These are phyloP conservation scores for Colletotrichum tofieldiae DNA, from an alignment of 2,329 filamentous ascomycete genomes.

Conservation along the genomic window DNA sequence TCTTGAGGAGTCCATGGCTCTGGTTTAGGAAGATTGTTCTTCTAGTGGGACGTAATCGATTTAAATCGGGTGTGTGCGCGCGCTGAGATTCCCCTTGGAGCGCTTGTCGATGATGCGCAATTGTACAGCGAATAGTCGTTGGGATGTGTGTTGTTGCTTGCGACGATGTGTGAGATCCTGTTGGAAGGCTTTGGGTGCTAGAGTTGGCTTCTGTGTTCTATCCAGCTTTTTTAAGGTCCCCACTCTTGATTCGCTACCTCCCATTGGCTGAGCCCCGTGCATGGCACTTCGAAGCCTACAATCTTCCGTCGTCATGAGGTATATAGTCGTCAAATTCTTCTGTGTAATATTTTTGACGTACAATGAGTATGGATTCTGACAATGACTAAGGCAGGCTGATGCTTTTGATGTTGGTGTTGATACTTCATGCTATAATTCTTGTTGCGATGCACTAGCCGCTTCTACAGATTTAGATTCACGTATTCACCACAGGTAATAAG, in stretches of 20 bases:
- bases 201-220: background rate
- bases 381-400: too few relatives aligned
- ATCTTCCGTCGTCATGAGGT: background rate
- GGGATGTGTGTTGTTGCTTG: background rate
- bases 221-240: conserved; percentile 24
- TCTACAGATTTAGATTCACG: background rate
- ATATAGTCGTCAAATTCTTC: background rate
- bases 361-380: background rate
- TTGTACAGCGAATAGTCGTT: background rate
- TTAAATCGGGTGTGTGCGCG: background rate
- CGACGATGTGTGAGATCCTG: background rate
- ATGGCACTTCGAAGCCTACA: background rate
- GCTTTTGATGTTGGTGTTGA: too few relatives aligned
- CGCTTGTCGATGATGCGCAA: background rate
- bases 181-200: background rate
- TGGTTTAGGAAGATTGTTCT: background rate
- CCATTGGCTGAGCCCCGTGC: conserved; percentile 1
- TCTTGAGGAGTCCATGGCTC: conserved; percentile 54
- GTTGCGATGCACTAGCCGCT: too few relatives aligned
- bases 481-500: background rate
- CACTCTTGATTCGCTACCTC: conserved; percentile 9
- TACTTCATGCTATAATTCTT: too few relatives aligned
- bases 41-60: background rate
- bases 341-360: background rate
- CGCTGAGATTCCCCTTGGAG: too few relatives aligned